A percentile compares a stretch with the other conserved stretches of the same genome.
Conservation (phyloP, 768 basidiomycete genomes). For the Pisolithus microcarpus region DNA sequence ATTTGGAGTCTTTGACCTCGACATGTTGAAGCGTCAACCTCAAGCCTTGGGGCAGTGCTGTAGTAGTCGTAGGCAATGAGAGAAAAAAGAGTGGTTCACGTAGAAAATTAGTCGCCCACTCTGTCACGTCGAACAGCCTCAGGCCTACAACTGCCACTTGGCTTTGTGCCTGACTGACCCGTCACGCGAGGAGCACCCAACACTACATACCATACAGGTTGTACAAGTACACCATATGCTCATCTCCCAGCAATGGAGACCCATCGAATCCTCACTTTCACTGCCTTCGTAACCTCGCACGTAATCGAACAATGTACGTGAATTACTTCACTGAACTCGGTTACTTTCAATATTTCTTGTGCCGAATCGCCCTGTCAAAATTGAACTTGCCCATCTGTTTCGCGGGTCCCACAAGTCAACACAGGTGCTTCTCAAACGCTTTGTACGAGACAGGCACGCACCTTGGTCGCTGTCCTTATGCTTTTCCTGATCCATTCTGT, state of each 20-base stretch:
- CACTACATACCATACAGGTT: too few relatives aligned
- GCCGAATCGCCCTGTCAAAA: slow-evolving; percentile 90
- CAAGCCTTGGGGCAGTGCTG: too few relatives aligned
- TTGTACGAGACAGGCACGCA: slow-evolving; percentile 13
- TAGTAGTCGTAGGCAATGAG: not conserved
- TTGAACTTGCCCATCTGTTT: slow-evolving; percentile 92
- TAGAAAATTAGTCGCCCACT: too few relatives aligned
- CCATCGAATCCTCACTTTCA: too few relatives aligned
- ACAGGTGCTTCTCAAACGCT: slow-evolving; percentile 64
- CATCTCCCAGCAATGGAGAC: too few relatives aligned
- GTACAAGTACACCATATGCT: too few relatives aligned
- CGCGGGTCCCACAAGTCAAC: slow-evolving; percentile 27
- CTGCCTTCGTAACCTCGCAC: not conserved
- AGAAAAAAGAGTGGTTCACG: not conserved
- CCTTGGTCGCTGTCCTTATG: slow-evolving; percentile 75
- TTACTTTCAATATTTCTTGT: slow-evolving; percentile 72
- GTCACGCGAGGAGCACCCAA: too few relatives aligned
- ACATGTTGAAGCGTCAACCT: slow-evolving; percentile 11
- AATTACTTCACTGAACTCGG: slow-evolving; percentile 18
- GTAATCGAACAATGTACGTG: not conserved
- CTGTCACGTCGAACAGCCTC: too few relatives aligned
- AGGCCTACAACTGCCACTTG: too few relatives aligned
- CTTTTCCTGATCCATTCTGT: slow-evolving; percentile 90
- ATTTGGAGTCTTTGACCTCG: slow-evolving; percentile 8
- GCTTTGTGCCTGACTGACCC: too few relatives aligned